These are phyloP conservation scores for Pisolithus sp. DNA, from an alignment of 768 basidiomycete genomes.

Conservation along the genomic window DNA sequence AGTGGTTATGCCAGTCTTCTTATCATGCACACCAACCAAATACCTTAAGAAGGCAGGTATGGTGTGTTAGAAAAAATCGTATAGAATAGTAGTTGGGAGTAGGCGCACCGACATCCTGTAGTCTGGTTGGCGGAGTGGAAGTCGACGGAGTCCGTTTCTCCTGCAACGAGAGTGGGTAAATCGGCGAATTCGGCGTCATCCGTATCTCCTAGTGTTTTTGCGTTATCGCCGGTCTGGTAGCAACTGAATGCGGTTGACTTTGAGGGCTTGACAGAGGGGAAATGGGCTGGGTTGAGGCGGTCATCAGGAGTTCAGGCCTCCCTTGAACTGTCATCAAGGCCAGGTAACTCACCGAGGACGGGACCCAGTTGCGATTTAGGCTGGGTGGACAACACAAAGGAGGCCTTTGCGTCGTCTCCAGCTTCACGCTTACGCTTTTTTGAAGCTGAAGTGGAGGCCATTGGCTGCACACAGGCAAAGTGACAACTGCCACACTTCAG, in stretches of 20 bases:
- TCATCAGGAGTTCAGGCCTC: slow-evolving; percentile 7
- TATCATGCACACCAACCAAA: slow-evolving; percentile 77
- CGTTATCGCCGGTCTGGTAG: slow-evolving; percentile 43
- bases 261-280: slow-evolving; percentile 59
- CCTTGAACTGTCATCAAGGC: slow-evolving; percentile 21
- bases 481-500: slow-evolving; percentile 12
- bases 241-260: slow-evolving; percentile 53
- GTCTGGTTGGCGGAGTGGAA: slow-evolving; percentile 63
- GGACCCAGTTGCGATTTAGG: slow-evolving; percentile 39
- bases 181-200: slow-evolving; percentile 26
- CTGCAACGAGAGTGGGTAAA: slow-evolving; percentile 49
- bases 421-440: slow-evolving; percentile 47
- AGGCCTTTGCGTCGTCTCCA: slow-evolving; percentile 28
- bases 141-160: slow-evolving; percentile 80
- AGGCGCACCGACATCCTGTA: slow-evolving; percentile 61
- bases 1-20: slow-evolving; percentile 60
- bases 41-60: slow-evolving; percentile 45
- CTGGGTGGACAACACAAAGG: slow-evolving; percentile 32
- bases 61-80: slow-evolving; percentile 2
- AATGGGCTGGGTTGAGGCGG: slow-evolving; percentile 40
- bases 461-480: slow-evolving; percentile 6
- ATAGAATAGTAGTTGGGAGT: background rate
- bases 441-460: slow-evolving; percentile 21
- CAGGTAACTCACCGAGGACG: slow-evolving; percentile 40
- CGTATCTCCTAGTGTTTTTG: slow-evolving; percentile 13